Conservation (phyloP, 768 basidiomycete species). For the Phylloporus sp. region DNA sequence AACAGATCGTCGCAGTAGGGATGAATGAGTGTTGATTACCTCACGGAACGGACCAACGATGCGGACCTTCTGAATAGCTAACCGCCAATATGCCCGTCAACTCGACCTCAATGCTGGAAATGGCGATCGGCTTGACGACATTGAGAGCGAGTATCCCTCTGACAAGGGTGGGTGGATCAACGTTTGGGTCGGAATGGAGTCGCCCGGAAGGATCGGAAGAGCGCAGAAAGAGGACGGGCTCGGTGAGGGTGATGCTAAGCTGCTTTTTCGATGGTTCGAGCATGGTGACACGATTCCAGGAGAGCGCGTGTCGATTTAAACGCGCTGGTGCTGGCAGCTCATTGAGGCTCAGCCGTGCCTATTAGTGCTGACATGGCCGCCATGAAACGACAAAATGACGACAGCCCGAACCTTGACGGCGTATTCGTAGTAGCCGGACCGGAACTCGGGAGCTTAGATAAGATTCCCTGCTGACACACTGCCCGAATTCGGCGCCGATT, state of each 20-base stretch:
- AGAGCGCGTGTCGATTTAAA: no score
- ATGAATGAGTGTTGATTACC: neutral
- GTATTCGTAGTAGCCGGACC: no score
- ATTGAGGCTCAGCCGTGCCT: no score
- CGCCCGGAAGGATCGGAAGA: slow-evolving; percentile 44
- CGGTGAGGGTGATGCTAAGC: slow-evolving; percentile 58
- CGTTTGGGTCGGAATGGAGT: slow-evolving; percentile 25
- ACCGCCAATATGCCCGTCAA: slow-evolving; percentile 64
- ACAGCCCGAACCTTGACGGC: no score
- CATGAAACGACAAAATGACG: no score
- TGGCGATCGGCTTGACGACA: slow-evolving; percentile 72
- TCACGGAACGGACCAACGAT: slow-evolving; percentile 4
- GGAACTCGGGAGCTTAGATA: no score
- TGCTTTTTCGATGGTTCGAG: slow-evolving; percentile 36
- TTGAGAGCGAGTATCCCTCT: slow-evolving; percentile 61
- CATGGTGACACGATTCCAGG: no score
- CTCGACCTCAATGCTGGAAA: slow-evolving; percentile 81
- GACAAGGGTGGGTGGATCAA: slow-evolving; percentile 59
- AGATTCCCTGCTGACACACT: no score
- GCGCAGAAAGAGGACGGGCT: slow-evolving; percentile 70
- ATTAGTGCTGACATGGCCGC: no score
- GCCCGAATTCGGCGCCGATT: no score
- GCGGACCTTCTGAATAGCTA: slow-evolving; percentile 83
- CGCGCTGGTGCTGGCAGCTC: no score
- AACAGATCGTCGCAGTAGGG: neutral